These are phyloP conservation scores for Leishmania turanica DNA, from an alignment of 208 protist species.

Conservation along the genomic window DNA sequence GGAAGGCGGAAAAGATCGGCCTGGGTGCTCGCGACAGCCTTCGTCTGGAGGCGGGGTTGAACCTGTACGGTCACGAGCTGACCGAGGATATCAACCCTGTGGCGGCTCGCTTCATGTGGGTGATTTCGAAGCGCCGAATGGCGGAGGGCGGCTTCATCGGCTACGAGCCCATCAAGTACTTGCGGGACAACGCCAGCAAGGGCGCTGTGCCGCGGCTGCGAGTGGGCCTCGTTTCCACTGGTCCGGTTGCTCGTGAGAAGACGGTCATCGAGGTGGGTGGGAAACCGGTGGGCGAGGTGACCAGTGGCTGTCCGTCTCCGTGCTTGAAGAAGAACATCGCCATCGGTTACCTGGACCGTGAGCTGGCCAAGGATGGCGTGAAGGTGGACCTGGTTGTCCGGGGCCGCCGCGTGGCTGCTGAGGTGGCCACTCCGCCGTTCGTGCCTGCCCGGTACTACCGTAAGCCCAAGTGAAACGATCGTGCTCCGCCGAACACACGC, in stretches of 20 bases:
- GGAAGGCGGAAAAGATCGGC: constrained; percentile 75
- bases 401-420: constrained; percentile 67
- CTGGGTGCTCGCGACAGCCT: constrained; percentile 96
- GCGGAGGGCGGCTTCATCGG: constrained; percentile 95
- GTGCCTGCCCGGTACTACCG: constrained; percentile 75
- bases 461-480: constrained; percentile 21
- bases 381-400: constrained; percentile 92
- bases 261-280: constrained; percentile 70
- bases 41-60: constrained; percentile 97
- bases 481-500: not conserved
- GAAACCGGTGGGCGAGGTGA: constrained; percentile 88
- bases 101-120: constrained; percentile 95
- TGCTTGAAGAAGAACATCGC: constrained; percentile 89
- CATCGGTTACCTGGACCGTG: constrained; percentile 92
- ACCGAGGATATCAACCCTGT: constrained; percentile 93
- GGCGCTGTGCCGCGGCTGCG: constrained; percentile 70
- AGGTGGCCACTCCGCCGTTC: constrained; percentile 94
- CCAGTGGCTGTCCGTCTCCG: constrained; percentile 90
- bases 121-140: constrained; percentile 94
- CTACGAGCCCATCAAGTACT: constrained; percentile 75
- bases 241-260: constrained; percentile 89
- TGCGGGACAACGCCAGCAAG: constrained; percentile 40
- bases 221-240: constrained; percentile 91
- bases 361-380: constrained; percentile 69
- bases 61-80: constrained; percentile 98